Base-by-base conservation (phyloP, 2,329 filamentous ascomycete genomes). In the Botrytis paeoniae region DNA sequence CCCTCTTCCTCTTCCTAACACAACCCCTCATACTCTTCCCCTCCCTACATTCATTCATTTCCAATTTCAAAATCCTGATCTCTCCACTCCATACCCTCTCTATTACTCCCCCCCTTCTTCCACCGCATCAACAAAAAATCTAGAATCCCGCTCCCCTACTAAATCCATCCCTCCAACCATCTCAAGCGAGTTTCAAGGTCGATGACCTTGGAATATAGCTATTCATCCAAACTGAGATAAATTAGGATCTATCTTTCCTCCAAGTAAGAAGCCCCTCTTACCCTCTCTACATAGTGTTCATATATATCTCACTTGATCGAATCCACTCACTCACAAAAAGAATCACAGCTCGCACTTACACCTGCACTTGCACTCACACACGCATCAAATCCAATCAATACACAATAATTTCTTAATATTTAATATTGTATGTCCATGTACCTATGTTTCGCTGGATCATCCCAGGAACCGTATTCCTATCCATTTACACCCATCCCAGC, bases 381-480 rank as follows among this genome's bases (percentile, higher is more conserved):
- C 43, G 1, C 22, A n/a, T 51, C 12, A 51, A n/a, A 51, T 14
- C 22, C 22, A 63, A 29, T 64, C 5, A 32, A 18, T 14, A 16
- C 20, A 25, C 22, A 54, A 16, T 41, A 39, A 29, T 29, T 68
- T 54, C 64, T 54, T 54, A 14, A 22, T 54, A 66, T 68, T 68
- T 68, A 68, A 54, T 54, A 54, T 54, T 54, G 64, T 68, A 54
- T 54, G 64, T 68, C 64, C 64, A 68, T 54, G 25, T 61, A 54
- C n/a, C 14, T 29, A n/a, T 61, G 35, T 64, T 39, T 68, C 64
- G 45, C 64, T 41, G 64, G 45, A 54, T 54, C 39, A 18, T 68
- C 35, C 45, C 64, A 51, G 45, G 48, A 29, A 41, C 45, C 45
- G 37, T 54, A 54, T 68, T 68, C 64, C 64, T 68, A 68, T 68